Percentiles rank a stretch among this genome's conserved stretches.
Conservation (phyloP, 805 yeast genomes). For the Ogataea nitratoaversa region DNA sequence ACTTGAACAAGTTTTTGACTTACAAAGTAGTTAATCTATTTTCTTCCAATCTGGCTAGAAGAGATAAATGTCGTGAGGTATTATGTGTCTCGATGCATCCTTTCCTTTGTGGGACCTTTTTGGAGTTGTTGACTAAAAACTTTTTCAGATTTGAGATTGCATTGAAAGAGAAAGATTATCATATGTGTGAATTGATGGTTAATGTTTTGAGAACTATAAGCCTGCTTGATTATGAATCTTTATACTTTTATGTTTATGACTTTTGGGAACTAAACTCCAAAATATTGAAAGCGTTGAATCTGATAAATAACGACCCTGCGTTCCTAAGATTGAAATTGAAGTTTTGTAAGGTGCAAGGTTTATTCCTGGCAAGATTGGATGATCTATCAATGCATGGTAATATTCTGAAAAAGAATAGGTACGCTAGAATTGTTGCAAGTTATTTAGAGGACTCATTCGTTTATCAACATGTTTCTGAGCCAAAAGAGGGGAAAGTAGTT, state of each 20-base stretch:
- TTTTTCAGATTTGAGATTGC: conserved; percentile 23
- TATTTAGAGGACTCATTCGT: conserved; percentile 33
- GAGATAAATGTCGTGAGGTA: conserved; percentile 73
- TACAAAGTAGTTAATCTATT: conserved; percentile 23
- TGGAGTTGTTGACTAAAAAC: conserved; percentile 19
- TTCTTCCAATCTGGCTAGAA: conserved; percentile 30
- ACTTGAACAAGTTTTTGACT: conserved; percentile 23
- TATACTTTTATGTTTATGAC: conserved; percentile 25
- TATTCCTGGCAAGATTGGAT: conserved; percentile 23
- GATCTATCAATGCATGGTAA: conserved; percentile 29
- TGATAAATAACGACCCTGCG: conserved; percentile 15
- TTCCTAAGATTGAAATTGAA: conserved; percentile 28
- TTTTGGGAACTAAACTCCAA: conserved; percentile 25
- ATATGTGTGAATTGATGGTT: conserved; percentile 26
- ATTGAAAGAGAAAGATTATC: conserved; percentile 19
- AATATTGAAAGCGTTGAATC: conserved; percentile 20
- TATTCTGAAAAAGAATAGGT: conserved; percentile 26
- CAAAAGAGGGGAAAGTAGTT: conserved; percentile 25
- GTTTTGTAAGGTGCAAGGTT: conserved; percentile 28
- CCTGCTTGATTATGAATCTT: conserved; percentile 22
- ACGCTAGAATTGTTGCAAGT: conserved; percentile 30
- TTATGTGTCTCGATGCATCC: conserved; percentile 50
- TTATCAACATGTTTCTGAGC: conserved; percentile 17
- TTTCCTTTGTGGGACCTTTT: conserved; percentile 23
- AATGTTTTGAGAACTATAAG: conserved; percentile 26